Evolutionary conservation across 306 rosid species (phyloP), one percentile per base, ranked within the genome.

Genomic region (Vigna mungo): DNA sequence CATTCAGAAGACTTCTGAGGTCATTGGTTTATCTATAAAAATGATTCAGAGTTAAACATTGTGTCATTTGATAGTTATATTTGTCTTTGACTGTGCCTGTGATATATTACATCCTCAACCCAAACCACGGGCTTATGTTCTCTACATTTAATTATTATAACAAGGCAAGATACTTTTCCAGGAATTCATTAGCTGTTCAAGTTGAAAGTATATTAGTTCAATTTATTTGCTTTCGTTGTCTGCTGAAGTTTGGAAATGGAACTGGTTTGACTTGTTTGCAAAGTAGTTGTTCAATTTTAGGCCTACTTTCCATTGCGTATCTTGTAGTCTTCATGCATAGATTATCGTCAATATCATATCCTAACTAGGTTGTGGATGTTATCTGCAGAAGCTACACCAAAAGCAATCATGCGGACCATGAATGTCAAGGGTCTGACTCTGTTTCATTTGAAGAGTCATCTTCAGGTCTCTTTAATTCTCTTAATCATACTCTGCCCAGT

Each of bases 361-460:
- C 79, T 89, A 78, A 86, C 72, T 55, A 36, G 80, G 72, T 73
- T 76, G 23, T 74, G 75, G 65, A 59, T 85, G 49, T 75, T 86
- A 55, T 84, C 74, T 89, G 89, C 97, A 94, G 98, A 94, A 89
- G 98, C 98, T 78, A 94, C 98, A 17, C 98, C 98, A 25, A 94
- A 94, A 87, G 98, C 98, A 54, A 92, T 94, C 78, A 86, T 94
- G 98, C 93, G 98, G 86, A 94, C 98, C 39, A 94, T 94, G 98
- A 94, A 94, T 87, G 97, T 94, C 80, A 94, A 94, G 92, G 98
- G 98, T 48, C 84, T 94, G 79, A 94, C 98, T 64, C 94, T 94
- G 66, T 94, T 94, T 85, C 98, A 94, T 88, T 86, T 94, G 64
- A 94, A 94, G 96, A 94, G 98, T 83, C 98, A 94, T 86, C 97